These are phyloP conservation scores for Zoysia matrella DNA, from an alignment of 202 grass and related monocot genomes.

Conservation along the genomic window DNA sequence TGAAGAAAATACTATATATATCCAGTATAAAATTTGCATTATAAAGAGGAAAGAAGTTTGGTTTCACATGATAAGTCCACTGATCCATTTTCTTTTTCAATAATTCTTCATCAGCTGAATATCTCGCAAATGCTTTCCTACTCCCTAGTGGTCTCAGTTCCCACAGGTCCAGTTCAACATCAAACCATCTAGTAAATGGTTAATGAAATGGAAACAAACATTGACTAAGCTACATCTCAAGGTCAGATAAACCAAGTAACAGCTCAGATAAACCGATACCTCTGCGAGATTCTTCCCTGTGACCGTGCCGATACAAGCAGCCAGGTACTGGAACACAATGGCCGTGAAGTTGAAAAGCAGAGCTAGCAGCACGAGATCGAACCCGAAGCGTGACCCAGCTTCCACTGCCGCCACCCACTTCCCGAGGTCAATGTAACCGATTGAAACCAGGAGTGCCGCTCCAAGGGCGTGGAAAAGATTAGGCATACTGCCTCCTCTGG, in stretches of 20 bases:
- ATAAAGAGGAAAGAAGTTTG: not conserved
- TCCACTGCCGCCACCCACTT: conserved; percentile 92
- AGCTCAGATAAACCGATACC: conserved; percentile 53
- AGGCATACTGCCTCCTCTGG: conserved; percentile 28
- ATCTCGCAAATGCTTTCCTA: not conserved
- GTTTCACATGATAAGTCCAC: conserved; percentile 5
- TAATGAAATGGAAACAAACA: conserved; percentile 29
- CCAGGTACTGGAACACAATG: conserved; percentile 94
- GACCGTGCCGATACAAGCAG: conserved; percentile 85
- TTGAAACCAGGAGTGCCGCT: conserved; percentile 88
- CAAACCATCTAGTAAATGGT: conserved; percentile 23
- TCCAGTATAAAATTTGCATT: conserved; percentile 9
- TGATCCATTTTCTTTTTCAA: conserved; percentile 34
- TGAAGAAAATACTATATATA: not conserved
- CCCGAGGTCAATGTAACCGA: conserved; percentile 94
- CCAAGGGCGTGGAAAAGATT: conserved; percentile 84
- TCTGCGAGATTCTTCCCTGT: conserved; percentile 88
- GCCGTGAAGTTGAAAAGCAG: conserved; percentile 94
- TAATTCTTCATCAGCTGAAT: conserved; percentile 2
- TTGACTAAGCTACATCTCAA: conserved; percentile 29
- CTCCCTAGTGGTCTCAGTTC: conserved; percentile 18
- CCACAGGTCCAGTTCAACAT: conserved; percentile 31
- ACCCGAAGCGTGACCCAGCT: conserved; percentile 84
- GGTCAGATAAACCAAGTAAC: conserved; percentile 32
- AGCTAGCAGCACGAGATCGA: conserved; percentile 74